These are phyloP conservation scores for Talaromyces proteolyticus DNA, from an alignment of 495 filamentous ascomycete species.

Conservation along the genomic window DNA sequence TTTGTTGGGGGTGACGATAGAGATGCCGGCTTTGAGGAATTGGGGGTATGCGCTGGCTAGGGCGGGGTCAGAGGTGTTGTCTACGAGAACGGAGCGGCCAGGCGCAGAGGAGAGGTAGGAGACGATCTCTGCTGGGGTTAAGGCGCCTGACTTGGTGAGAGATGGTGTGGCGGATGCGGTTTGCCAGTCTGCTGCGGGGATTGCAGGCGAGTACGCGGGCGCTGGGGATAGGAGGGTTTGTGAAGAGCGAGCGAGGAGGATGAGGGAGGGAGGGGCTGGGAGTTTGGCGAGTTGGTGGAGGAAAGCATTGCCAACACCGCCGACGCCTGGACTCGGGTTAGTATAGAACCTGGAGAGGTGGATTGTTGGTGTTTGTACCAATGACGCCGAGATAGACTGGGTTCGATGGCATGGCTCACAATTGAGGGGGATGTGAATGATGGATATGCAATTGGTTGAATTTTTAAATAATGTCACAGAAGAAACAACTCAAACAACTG, in stretches of 20 bases:
- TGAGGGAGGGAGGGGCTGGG: slow-evolving; percentile 59
- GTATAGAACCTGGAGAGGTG: neutral
- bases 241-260: slow-evolving; percentile 75
- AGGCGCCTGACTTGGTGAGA: slow-evolving; percentile 41
- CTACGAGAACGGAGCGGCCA: slow-evolving; percentile 71
- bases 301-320: slow-evolving; percentile 90
- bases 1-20: slow-evolving; percentile 94
- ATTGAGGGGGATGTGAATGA: no score
- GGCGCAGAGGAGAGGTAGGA: slow-evolving; percentile 66
- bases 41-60: slow-evolving; percentile 74
- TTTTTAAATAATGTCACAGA: no score
- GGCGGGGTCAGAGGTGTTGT: slow-evolving; percentile 85
- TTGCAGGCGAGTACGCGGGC: slow-evolving; percentile 36
- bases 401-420: slow-evolving; percentile 28
- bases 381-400: slow-evolving; percentile 43
- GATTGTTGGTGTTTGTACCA: slow-evolving; percentile 18
- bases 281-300: slow-evolving; percentile 70
- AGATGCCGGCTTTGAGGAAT: slow-evolving; percentile 73
- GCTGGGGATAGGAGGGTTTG: slow-evolving; percentile 61
- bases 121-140: slow-evolving; percentile 60
- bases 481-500: neutral
- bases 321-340: slow-evolving; percentile 70
- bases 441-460: neutral
- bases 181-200: slow-evolving; percentile 48
- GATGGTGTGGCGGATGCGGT: slow-evolving; percentile 50